Conservation (phyloP, 2,329 filamentous ascomycete genomes). For the Nakataea oryzae region DNA sequence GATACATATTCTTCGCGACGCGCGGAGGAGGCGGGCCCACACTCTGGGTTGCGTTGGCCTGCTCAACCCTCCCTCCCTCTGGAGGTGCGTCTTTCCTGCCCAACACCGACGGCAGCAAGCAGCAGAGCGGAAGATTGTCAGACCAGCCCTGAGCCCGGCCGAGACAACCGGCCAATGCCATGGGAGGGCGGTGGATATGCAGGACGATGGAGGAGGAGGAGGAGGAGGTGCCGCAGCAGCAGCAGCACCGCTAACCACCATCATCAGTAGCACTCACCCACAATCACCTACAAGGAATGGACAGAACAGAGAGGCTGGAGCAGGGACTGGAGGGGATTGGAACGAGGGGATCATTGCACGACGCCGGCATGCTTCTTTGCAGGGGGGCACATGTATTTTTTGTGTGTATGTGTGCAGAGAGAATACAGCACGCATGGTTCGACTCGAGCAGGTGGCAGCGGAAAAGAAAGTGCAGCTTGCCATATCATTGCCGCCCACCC, state of each 20-base stretch:
- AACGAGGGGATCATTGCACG: neutral
- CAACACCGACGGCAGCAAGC: neutral
- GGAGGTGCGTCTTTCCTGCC: neutral
- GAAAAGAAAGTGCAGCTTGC: too few relatives aligned
- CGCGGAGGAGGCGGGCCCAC: neutral
- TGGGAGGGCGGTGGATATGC: neutral
- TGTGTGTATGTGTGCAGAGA: neutral
- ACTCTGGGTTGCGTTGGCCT: neutral
- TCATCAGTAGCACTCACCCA: too few relatives aligned
- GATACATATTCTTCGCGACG: neutral
- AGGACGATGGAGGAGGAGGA: neutral
- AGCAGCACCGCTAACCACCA: neutral
- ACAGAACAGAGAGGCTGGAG: neutral
- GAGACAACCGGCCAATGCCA: neutral
- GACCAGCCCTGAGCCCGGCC: neutral
- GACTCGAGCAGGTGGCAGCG: too few relatives aligned
- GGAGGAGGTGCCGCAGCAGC: neutral
- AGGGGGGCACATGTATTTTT: too few relatives aligned
- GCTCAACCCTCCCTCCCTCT: neutral
- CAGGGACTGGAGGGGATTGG: neutral
- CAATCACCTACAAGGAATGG: neutral
- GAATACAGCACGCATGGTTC: neutral
- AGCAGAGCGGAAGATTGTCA: neutral
- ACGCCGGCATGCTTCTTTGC: neutral
- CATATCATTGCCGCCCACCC: too few relatives aligned